phyloP scores from a whole-genome alignment of 1,284 basidiomycete species.

The Puccinia hordei region DNA sequence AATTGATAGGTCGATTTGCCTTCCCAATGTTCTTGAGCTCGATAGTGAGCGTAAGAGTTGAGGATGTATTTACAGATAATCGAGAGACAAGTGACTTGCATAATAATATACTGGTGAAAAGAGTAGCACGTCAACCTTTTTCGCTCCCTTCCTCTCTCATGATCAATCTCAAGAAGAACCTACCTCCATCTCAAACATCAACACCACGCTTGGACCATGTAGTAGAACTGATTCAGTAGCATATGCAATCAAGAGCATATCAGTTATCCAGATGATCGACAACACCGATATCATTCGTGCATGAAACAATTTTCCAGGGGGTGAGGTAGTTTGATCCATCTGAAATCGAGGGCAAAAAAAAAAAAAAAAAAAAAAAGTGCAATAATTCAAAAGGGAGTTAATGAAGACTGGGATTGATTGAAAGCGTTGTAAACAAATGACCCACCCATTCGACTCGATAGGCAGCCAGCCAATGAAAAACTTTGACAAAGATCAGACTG shows the following conservation, averaged over 20 bases:
- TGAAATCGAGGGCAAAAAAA: constrained; percentile 59
- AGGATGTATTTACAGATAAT: constrained; percentile 82
- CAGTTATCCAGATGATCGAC: constrained; percentile 69
- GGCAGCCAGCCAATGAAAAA: constrained; percentile 93
- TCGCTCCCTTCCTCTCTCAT: no score
- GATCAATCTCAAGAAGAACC: constrained; percentile 55
- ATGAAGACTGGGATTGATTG: neutral
- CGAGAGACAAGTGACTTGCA: constrained; percentile 78
- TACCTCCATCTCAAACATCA: constrained; percentile 92
- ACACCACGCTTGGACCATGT: constrained; percentile 81
- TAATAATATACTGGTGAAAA: constrained; percentile 74
- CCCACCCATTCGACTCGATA: constrained; percentile 93
- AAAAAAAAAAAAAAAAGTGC: neutral
- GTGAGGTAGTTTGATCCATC: constrained; percentile 95
- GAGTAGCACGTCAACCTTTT: constrained; percentile 45
- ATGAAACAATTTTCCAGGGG: constrained; percentile 80
- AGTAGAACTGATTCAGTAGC: constrained; percentile 76
- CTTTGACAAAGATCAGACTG: constrained; percentile 88
- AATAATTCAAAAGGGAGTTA: neutral
- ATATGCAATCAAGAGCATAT: constrained; percentile 73
- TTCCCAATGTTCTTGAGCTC: constrained; percentile 78
- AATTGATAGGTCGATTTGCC: constrained; percentile 96
- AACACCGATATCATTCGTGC: constrained; percentile 76
- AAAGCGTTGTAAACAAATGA: constrained; percentile 51
- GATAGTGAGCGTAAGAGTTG: constrained; percentile 76